These are phyloP conservation scores for Cnidoscolus chayamansa DNA, from an alignment of 441 rosid genomes.

Conservation along the genomic window DNA sequence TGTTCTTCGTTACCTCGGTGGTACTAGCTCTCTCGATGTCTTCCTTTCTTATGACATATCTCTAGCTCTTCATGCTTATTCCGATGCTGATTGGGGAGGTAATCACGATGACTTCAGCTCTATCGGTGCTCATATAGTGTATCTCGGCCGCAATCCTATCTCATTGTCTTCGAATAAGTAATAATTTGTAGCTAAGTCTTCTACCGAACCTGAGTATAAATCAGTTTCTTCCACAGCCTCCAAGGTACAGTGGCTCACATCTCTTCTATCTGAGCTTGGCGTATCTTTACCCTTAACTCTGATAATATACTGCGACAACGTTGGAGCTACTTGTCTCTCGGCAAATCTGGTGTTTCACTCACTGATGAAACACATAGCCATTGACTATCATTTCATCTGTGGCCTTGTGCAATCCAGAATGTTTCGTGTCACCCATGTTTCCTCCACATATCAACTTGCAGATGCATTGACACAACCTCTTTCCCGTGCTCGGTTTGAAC, in stretches of 20 bases:
- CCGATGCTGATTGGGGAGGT: not conserved
- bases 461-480: too few species aligned
- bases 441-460: not conserved
- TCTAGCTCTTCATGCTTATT: not conserved
- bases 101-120: not conserved
- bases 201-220: not conserved
- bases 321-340: not conserved
- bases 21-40: not conserved
- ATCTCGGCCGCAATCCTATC: not conserved
- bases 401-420: not conserved
- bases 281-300: too few species aligned
- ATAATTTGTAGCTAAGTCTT: not conserved
- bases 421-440: not conserved
- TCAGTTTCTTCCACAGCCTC: not conserved
- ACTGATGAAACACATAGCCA: not conserved
- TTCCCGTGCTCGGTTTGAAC: too few species aligned
- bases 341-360: not conserved
- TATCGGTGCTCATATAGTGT: not conserved
- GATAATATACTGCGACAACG: not conserved
- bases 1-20: not conserved
- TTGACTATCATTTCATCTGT: not conserved
- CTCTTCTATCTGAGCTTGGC: not conserved
- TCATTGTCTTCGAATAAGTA: not conserved
- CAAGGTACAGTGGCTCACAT: not conserved
- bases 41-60: not conserved